Conservation (phyloP, 208 protist genomes). For the Crithidia fasciculata region DNA sequence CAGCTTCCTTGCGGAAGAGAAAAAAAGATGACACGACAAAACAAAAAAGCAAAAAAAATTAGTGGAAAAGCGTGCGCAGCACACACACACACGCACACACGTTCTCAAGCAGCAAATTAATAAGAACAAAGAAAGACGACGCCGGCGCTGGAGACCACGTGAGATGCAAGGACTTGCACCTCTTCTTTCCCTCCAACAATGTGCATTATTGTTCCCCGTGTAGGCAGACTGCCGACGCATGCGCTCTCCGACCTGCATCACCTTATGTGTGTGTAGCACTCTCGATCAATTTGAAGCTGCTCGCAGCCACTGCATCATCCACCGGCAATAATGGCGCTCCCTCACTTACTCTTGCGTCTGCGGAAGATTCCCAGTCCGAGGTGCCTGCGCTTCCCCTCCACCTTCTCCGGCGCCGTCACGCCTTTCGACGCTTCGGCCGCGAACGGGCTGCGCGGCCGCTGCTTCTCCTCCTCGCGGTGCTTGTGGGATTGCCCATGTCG, state of each 20-base stretch:
- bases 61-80: background rate
- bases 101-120: background rate
- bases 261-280: too few relatives aligned
- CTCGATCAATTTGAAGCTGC: too few relatives aligned
- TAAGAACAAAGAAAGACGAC: too few relatives aligned
- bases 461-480: background rate
- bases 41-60: background rate
- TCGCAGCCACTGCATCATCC: background rate
- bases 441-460: background rate
- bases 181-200: too few relatives aligned
- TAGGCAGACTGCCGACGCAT: too few relatives aligned
- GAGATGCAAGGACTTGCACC: too few relatives aligned
- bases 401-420: slow-evolving; percentile 18
- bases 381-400: slow-evolving; percentile 20
- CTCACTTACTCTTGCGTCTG: slow-evolving; percentile 28
- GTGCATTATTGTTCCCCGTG: too few relatives aligned
- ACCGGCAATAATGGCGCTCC: background rate
- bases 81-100: background rate
- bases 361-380: slow-evolving; percentile 25
- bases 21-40: background rate
- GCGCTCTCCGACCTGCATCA: too few relatives aligned
- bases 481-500: background rate
- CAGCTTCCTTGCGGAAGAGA: background rate
- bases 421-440: background rate
- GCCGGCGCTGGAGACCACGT: too few relatives aligned